These are phyloP conservation scores for Vachellia pachyceras DNA, from an alignment of 306 rosid genomes.

Conservation along the genomic window DNA sequence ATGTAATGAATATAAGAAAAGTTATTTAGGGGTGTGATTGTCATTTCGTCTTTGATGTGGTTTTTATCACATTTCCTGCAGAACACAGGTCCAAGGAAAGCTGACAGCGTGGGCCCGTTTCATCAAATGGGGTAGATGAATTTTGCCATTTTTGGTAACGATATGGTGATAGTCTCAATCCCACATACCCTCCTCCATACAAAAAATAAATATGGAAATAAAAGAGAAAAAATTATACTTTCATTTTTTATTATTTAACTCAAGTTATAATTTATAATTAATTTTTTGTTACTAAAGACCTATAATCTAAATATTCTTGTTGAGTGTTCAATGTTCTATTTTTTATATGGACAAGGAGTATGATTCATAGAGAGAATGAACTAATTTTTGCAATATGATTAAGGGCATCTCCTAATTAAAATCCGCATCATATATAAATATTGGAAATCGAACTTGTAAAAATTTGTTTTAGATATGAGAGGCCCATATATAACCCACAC, in stretches of 20 bases:
- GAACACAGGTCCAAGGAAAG: conserved; percentile 16
- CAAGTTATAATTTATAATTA: neutral
- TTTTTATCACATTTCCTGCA: neutral
- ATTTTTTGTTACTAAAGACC: neutral
- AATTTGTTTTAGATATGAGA: too few species aligned
- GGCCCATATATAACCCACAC: too few species aligned
- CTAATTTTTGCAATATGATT: too few species aligned
- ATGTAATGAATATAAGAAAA: neutral
- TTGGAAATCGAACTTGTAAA: too few species aligned
- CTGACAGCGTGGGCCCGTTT: conserved; percentile 5
- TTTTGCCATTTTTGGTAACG: neutral
- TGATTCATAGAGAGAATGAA: neutral
- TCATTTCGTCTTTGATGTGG: neutral
- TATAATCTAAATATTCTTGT: neutral
- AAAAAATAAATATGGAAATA: neutral
- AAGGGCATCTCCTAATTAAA: neutral
- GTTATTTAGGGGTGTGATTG: conserved; percentile 1
- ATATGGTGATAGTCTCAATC: neutral
- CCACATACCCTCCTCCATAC: too few species aligned
- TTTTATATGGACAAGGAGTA: neutral
- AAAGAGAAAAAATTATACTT: neutral
- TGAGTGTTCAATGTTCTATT: neutral
- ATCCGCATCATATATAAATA: neutral
- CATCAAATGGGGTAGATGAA: neutral
- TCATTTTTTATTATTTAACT: neutral